These are phyloP conservation scores for Cymbidium sinense DNA, from an alignment of 106 monocot genomes.

Conservation along the genomic window DNA sequence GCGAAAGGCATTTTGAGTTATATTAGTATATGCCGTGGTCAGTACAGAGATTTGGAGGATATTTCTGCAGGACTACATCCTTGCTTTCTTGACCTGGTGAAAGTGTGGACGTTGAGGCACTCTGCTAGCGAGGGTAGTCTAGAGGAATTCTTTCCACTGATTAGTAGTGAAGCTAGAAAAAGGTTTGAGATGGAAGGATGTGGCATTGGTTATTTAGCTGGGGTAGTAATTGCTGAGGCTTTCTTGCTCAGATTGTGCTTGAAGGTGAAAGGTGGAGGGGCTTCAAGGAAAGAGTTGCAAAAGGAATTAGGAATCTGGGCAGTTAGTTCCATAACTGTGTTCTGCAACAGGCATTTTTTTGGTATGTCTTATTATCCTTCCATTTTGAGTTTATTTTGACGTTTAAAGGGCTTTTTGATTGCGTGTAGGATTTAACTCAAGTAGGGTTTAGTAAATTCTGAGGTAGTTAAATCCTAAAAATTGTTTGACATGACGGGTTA, in stretches of 20 bases:
- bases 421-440: no score
- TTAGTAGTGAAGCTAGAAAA: conserved; percentile 38
- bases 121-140: conserved; percentile 9
- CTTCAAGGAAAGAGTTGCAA: conserved; percentile 27
- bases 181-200: conserved; percentile 33
- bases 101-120: conserved; percentile 49
- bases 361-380: conserved; percentile 34
- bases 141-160: conserved; percentile 53
- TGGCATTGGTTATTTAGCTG: conserved; percentile 52
- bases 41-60: conserved; percentile 9
- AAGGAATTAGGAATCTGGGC: conserved; percentile 76
- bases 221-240: conserved; percentile 63
- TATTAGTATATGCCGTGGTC: conserved; percentile 73
- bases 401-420: no score
- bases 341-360: conserved; percentile 55
- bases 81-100: conserved; percentile 61
- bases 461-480: no score
- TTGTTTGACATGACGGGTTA: no score
- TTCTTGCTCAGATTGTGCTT: conserved; percentile 70
- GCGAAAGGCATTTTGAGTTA: conserved; percentile 63
- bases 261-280: conserved; percentile 32
- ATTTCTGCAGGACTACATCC: conserved; percentile 17
- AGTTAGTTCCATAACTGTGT: conserved; percentile 74
- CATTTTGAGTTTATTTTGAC: not conserved
- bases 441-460: no score